These are phyloP conservation scores for Erodium trifolium DNA, from an alignment of 441 rosid species.

Conservation along the genomic window DNA sequence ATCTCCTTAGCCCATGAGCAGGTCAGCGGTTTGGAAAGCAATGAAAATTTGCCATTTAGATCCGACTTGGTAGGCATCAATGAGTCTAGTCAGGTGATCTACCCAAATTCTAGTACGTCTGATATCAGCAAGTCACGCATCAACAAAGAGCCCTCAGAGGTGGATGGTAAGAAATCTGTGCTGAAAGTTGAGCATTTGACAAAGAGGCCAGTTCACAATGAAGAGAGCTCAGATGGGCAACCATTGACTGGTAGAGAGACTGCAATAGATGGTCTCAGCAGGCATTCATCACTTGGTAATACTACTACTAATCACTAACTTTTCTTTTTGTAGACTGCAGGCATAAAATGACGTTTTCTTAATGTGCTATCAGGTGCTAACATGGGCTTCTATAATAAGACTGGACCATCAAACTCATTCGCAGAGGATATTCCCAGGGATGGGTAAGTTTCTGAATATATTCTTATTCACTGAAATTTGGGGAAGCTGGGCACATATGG, in stretches of 20 bases:
- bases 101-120: conserved; percentile 25
- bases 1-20: conserved; percentile 33
- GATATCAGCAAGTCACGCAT: conserved; percentile 21
- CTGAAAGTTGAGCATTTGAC: conserved; percentile 25
- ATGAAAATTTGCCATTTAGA: conserved; percentile 26
- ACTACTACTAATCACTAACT: conserved; percentile 27
- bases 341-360: conserved; percentile 2
- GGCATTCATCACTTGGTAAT: conserved; percentile 41
- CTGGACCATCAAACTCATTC: conserved; percentile 28
- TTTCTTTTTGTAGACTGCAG: not conserved
- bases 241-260: conserved; percentile 26
- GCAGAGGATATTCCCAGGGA: conserved; percentile 30
- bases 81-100: conserved; percentile 25
- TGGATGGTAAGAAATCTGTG: conserved; percentile 26
- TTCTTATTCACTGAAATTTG: not conserved
- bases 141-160: conserved; percentile 29
- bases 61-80: conserved; percentile 24
- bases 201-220: conserved; percentile 29
- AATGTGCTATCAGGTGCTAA: conserved; percentile 22
- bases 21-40: conserved; percentile 28
- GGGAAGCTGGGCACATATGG: not conserved
- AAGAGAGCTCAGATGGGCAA: conserved; percentile 33
- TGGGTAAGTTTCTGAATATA: conserved; percentile 30
- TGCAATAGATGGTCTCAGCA: conserved; percentile 25
- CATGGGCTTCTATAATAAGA: conserved; percentile 33